Percentiles rank a stretch among this genome's conserved stretches.
Conservation (phyloP, 164 flowering plant genomes). For the Magnolia sinica region DNA sequence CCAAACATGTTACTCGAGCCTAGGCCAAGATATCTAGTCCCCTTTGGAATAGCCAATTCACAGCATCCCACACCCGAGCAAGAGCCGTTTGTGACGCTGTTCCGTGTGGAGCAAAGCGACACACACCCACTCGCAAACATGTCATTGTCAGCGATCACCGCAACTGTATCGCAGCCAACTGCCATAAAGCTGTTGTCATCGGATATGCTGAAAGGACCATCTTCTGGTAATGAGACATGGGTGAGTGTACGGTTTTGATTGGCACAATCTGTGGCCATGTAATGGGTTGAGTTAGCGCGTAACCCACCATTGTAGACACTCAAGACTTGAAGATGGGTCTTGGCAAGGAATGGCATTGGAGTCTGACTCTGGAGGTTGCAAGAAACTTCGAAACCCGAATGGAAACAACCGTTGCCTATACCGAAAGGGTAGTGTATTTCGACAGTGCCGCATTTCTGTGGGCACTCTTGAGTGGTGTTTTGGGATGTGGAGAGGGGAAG, state of each 20-base stretch:
- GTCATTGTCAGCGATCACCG: slow-evolving; percentile 17
- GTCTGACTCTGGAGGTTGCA: slow-evolving; percentile 1
- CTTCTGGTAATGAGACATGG: slow-evolving; percentile 18
- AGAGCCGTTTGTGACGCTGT: slow-evolving; percentile 18
- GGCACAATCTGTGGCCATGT: slow-evolving; percentile 18
- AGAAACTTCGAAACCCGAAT: slow-evolving; percentile 16
- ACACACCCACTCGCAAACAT: slow-evolving; percentile 25
- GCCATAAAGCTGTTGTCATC: slow-evolving; percentile 20
- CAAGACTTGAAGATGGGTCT: slow-evolving; percentile 16
- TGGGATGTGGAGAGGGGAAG: neutral
- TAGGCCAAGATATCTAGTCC: slow-evolving; percentile 18
- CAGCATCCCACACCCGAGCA: slow-evolving; percentile 30
- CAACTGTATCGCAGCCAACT: slow-evolving; percentile 29
- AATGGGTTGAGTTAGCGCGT: slow-evolving; percentile 19
- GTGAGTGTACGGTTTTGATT: neutral
- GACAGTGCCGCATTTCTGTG: slow-evolving; percentile 13
- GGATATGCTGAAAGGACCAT: slow-evolving; percentile 22
- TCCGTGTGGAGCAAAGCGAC: slow-evolving; percentile 20
- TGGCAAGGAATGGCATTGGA: slow-evolving; percentile 3
- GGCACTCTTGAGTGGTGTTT: slow-evolving; percentile 10
- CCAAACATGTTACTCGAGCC: slow-evolving; percentile 12
- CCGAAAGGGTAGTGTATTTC: slow-evolving; percentile 28
- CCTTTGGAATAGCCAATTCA: slow-evolving; percentile 24
- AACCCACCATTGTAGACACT: slow-evolving; percentile 19
- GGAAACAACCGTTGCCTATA: slow-evolving; percentile 16